Evolutionary conservation across 805 yeast genomes (phyloP).

Genomic region (Ogataea glucozyma): DNA sequence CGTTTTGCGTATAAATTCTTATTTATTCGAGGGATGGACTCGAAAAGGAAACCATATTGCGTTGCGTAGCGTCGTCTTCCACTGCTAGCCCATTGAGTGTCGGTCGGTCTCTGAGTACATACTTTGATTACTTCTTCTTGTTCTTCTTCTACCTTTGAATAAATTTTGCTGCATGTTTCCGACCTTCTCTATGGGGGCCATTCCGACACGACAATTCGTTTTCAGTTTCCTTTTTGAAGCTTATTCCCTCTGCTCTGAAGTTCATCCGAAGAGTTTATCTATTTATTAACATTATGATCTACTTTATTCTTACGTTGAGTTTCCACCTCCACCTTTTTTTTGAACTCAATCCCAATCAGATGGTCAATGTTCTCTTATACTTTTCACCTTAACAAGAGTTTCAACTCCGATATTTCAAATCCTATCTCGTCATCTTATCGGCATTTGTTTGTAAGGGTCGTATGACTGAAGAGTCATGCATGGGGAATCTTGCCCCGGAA

Average conservation of each 20-base stretch:
- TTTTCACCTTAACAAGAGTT: too few species aligned
- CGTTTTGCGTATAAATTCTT: neutral
- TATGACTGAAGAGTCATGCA: neutral
- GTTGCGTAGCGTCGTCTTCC: constrained; percentile 1
- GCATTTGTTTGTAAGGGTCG: neutral
- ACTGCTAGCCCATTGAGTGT: constrained; percentile 1
- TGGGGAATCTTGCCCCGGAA: constrained; percentile 2
- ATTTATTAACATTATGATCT: constrained; percentile 2
- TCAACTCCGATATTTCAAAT: neutral
- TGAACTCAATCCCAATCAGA: too few species aligned
- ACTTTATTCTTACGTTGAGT: neutral
- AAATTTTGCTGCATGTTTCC: constrained; percentile 8
- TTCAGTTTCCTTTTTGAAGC: neutral
- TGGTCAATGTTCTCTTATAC: too few species aligned
- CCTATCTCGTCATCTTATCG: neutral
- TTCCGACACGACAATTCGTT: neutral
- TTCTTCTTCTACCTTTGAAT: constrained; percentile 6
- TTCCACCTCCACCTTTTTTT: too few species aligned
- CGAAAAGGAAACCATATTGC: neutral
- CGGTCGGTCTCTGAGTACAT: constrained; percentile 8
- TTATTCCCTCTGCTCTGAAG: neutral
- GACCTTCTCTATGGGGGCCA: constrained; percentile 3
- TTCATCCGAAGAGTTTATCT: constrained; percentile 1
- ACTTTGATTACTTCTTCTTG: constrained; percentile 3
- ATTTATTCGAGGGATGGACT: constrained; percentile 1